Conservation (phyloP, 225 moss, liverwort and hornwort species). For the Thuidium tamariscinum region DNA sequence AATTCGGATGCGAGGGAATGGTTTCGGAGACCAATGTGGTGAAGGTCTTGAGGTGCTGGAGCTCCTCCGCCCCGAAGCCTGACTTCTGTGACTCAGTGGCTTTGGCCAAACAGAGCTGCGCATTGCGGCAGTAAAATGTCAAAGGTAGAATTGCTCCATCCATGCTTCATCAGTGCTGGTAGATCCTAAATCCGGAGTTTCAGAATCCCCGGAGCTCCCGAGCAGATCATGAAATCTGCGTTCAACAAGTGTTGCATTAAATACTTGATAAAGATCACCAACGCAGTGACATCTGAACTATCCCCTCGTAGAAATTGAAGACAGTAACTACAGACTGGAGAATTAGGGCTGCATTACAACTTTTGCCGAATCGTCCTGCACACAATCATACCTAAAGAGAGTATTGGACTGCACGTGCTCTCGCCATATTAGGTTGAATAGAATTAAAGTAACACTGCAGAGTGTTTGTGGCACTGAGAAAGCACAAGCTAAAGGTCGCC, state of each 20-base stretch:
- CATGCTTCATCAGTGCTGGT: constrained; percentile 52
- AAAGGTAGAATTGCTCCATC: constrained; percentile 83
- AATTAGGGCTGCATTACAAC: constrained; percentile 2
- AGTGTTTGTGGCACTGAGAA: neutral
- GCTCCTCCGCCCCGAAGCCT: constrained; percentile 50
- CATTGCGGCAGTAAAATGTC: constrained; percentile 91
- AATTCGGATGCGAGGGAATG: constrained; percentile 82
- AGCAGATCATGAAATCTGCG: neutral
- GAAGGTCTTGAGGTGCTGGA: constrained; percentile 75
- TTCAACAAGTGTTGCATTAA: neutral
- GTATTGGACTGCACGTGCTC: neutral
- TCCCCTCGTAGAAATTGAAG: neutral
- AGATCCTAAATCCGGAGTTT: neutral
- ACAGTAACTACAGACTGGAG: neutral
- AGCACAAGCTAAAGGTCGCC: neutral
- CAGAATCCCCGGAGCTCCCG: neutral
- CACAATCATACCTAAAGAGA: neutral
- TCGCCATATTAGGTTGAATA: neutral
- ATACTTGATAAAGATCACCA: neutral
- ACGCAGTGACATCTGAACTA: neutral
- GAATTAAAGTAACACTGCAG: neutral
- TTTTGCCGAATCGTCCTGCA: neutral
- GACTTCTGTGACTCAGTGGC: constrained; percentile 59
- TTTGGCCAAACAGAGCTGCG: constrained; percentile 69
- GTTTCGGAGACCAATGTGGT: constrained; percentile 63